These are phyloP conservation scores for Trichosporon sp. DNA, from an alignment of 1,284 basidiomycete genomes.

Conservation along the genomic window DNA sequence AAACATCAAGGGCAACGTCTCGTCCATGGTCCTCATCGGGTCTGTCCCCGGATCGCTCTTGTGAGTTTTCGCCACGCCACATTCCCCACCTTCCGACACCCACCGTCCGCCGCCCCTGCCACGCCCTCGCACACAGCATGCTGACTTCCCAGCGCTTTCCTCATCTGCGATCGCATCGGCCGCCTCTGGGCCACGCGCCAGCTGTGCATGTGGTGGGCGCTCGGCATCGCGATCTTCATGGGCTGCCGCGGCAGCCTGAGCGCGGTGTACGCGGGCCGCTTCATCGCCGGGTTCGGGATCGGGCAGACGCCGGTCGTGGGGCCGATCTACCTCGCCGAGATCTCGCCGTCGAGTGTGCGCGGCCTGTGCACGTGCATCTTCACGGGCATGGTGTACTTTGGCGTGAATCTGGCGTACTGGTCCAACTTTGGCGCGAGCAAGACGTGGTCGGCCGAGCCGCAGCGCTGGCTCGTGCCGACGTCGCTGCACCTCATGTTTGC, in stretches of 20 bases:
- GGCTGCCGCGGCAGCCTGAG: conserved; percentile 7
- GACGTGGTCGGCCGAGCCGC: conserved; percentile 9
- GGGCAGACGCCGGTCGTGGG: conserved; percentile 40
- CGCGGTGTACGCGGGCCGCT: conserved; percentile 13
- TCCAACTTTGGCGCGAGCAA: conserved; percentile 9
- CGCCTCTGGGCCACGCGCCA: conserved; percentile 15
- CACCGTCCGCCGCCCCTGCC: not conserved
- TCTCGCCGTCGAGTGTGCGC: conserved; percentile 51
- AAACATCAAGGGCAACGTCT: conserved; percentile 16
- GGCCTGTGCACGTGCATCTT: conserved; percentile 58
- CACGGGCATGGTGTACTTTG: conserved; percentile 22
- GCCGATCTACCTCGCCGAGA: conserved; percentile 41
- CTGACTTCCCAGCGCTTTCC: conserved; percentile 9
- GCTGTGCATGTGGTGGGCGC: conserved; percentile 12
- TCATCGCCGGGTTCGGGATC: conserved; percentile 19
- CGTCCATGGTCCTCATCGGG: conserved; percentile 15
- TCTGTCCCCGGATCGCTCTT: conserved; percentile 12
- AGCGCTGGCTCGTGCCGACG: conserved; percentile 14
- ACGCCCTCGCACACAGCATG: not conserved
- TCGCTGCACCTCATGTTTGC: conserved; percentile 42
- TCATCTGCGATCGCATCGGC: conserved; percentile 14
- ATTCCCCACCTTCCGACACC: conserved; percentile 6
- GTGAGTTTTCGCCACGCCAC: conserved; percentile 1
- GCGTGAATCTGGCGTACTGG: conserved; percentile 8
- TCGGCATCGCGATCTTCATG: conserved; percentile 12